A percentile compares a stretch with the other conserved stretches of the same genome.
These are phyloP conservation scores for Lolium perenne DNA, from an alignment of 176 grass and related monocot genomes.

Conservation along the genomic window DNA sequence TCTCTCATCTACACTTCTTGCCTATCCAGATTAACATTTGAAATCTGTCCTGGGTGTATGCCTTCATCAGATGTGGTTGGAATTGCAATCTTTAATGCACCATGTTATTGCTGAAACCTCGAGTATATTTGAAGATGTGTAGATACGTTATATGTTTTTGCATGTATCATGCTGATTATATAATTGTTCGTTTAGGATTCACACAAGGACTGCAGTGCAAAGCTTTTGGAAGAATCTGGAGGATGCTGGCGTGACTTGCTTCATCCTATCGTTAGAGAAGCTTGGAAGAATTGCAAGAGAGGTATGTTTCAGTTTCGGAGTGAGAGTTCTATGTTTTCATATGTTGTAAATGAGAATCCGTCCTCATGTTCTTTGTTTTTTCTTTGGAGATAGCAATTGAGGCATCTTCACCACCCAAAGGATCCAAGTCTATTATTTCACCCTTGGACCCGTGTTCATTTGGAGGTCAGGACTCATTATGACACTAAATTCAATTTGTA, in stretches of 20 bases:
- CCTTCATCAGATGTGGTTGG: neutral
- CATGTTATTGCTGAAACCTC: slow-evolving; percentile 7
- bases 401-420: slow-evolving; percentile 86
- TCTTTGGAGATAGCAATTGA: slow-evolving; percentile 85
- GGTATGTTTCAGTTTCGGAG: slow-evolving; percentile 54
- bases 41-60: slow-evolving; percentile 21
- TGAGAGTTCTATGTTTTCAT: slow-evolving; percentile 8
- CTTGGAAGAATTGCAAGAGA: slow-evolving; percentile 93
- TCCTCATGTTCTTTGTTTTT: slow-evolving; percentile 44
- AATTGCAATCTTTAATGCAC: neutral
- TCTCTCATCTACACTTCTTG: slow-evolving; percentile 5
- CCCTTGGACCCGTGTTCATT: slow-evolving; percentile 47
- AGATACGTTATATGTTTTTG: slow-evolving; percentile 17
- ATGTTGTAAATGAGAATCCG: slow-evolving; percentile 14
- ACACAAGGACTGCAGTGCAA: slow-evolving; percentile 66
- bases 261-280: slow-evolving; percentile 76
- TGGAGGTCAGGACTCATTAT: slow-evolving; percentile 63
- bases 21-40: neutral
- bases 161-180: slow-evolving; percentile 34
- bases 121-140: slow-evolving; percentile 25
- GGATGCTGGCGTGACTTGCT: slow-evolving; percentile 91
- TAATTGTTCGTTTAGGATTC: slow-evolving; percentile 63
- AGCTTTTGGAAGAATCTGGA: slow-evolving; percentile 70
- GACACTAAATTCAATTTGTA: neutral
- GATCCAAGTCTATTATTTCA: slow-evolving; percentile 79